These are phyloP conservation scores for Amauroascus niger DNA, from an alignment of 2,329 filamentous ascomycete species.

Conservation along the genomic window DNA sequence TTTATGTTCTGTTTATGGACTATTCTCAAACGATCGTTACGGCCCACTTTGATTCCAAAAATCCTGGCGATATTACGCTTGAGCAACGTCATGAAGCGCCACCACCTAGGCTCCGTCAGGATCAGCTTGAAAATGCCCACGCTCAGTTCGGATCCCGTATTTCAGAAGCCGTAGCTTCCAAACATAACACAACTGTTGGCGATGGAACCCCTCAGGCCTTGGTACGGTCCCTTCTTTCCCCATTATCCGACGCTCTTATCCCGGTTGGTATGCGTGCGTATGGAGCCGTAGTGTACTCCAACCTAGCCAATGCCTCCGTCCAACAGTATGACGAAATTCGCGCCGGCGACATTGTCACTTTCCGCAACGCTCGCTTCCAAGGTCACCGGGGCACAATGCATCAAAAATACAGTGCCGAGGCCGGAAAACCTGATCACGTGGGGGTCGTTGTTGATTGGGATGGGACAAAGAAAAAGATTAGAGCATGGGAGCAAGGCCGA, in stretches of 20 bases:
- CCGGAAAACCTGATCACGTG: constrained; percentile 81
- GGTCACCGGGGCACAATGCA: constrained; percentile 94
- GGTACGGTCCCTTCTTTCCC: constrained; percentile 66
- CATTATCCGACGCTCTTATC: constrained; percentile 61
- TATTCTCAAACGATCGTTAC: constrained; percentile 91
- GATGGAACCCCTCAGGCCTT: constrained; percentile 74
- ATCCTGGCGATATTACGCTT: constrained; percentile 61
- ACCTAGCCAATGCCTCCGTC: constrained; percentile 86
- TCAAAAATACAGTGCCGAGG: constrained; percentile 79
- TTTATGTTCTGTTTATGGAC: constrained; percentile 86
- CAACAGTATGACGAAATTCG: constrained; percentile 88
- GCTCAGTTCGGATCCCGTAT: constrained; percentile 71
- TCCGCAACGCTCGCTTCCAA: constrained; percentile 89
- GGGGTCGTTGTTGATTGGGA: constrained; percentile 94
- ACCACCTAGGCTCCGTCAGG: constrained; percentile 71
- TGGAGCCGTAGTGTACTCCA: constrained; percentile 85
- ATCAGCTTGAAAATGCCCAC: constrained; percentile 83
- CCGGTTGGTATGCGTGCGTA: constrained; percentile 85
- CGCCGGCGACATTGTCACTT: constrained; percentile 80
- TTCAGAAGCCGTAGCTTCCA: constrained; percentile 56
- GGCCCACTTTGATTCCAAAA: constrained; percentile 64
- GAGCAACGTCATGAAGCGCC: constrained; percentile 83
- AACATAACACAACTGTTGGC: constrained; percentile 70
- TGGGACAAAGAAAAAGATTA: constrained; percentile 93
- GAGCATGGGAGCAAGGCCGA: constrained; percentile 88